Percentiles rank a stretch among this genome's conserved stretches.
These are phyloP conservation scores for Vaccinium macrocarpon DNA, from an alignment of 148 eudicot species.

Conservation along the genomic window DNA sequence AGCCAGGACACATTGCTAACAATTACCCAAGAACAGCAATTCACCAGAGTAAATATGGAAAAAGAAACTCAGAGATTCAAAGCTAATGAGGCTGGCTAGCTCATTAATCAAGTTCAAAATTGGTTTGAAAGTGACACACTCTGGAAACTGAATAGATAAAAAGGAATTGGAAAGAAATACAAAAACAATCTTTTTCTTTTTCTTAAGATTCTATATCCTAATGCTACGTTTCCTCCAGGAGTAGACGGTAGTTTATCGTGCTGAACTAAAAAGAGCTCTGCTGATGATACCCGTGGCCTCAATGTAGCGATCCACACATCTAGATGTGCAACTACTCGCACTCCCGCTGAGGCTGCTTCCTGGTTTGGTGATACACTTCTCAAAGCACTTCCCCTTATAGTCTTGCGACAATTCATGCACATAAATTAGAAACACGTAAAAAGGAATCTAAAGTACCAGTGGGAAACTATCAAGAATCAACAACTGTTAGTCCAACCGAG, in stretches of 20 bases:
- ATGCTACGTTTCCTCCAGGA: background rate
- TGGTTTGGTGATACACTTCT: slow-evolving; percentile 84
- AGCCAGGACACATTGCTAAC: background rate
- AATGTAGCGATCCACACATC: slow-evolving; percentile 88
- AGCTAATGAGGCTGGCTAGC: background rate
- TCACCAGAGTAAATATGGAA: background rate
- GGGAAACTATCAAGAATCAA: too few species aligned
- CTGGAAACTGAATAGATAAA: background rate
- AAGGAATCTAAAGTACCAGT: background rate
- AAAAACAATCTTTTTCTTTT: background rate
- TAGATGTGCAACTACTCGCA: slow-evolving; percentile 77
- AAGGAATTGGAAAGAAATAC: background rate
- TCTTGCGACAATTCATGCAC: slow-evolving; percentile 40
- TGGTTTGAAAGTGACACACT: background rate
- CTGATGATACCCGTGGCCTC: slow-evolving; percentile 83
- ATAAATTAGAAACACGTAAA: background rate
- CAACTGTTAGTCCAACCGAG: too few species aligned
- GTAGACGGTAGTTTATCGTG: slow-evolving; percentile 17
- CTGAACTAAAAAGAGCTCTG: slow-evolving; percentile 50
- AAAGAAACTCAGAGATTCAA: background rate
- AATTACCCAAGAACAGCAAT: background rate
- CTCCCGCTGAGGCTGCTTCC: slow-evolving; percentile 78
- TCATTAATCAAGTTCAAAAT: background rate
- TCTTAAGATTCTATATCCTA: background rate
- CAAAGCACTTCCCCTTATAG: slow-evolving; percentile 82